phyloP scores from a whole-genome alignment of 352 stramenopile species.

The Globisporangium nagaii region DNA sequence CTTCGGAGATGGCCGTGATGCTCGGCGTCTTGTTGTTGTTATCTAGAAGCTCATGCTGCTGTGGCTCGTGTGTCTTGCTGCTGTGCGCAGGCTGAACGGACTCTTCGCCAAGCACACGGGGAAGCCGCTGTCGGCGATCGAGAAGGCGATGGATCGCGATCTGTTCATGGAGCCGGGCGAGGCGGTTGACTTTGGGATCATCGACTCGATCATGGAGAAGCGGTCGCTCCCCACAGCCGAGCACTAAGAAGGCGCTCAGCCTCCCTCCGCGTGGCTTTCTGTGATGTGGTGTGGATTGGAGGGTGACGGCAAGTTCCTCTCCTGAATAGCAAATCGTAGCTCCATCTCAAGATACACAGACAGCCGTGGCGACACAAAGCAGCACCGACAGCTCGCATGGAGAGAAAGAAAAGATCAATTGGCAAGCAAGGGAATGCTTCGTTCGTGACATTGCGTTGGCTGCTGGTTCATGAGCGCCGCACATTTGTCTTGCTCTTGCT shows the following conservation, averaged over 20 bases:
- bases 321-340: no score
- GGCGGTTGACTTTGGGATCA: constrained; percentile 77
- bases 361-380: no score
- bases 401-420: no score
- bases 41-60: no score
- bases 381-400: no score
- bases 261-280: not conserved
- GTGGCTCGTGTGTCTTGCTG: not conserved
- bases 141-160: constrained; percentile 85
- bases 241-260: no score
- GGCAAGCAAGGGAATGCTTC: not conserved
- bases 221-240: constrained; percentile 19
- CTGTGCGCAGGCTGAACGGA: constrained; percentile 50
- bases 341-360: no score
- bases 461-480: constrained; percentile 1
- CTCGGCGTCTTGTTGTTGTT: no score
- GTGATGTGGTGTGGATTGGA: no score
- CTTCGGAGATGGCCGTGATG: no score
- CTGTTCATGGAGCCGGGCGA: constrained; percentile 79
- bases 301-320: not conserved
- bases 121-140: constrained; percentile 71
- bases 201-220: constrained; percentile 78
- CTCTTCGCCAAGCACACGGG: constrained; percentile 69
- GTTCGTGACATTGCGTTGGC: not conserved
- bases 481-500: not conserved